Evolutionary conservation across 495 filamentous ascomycete genomes (phyloP).

Genomic region (Hypoxylon intermedium): DNA sequence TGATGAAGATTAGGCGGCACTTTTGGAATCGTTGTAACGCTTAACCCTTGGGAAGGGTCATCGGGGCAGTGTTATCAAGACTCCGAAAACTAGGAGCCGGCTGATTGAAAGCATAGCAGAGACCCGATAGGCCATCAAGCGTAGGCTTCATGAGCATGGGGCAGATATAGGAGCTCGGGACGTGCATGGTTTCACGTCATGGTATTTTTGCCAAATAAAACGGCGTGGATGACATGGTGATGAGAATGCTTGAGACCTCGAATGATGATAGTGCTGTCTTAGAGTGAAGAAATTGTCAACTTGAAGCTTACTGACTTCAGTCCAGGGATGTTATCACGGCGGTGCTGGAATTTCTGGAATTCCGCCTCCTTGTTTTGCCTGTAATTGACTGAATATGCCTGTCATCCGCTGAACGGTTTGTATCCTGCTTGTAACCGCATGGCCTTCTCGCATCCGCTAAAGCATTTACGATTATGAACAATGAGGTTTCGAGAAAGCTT

Average conservation of each 20-base stretch:
- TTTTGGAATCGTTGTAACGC: not conserved
- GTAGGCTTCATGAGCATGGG: not conserved
- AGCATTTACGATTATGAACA: too few species aligned
- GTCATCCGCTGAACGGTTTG: too few species aligned
- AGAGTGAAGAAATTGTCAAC: too few species aligned
- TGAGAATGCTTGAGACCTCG: not conserved
- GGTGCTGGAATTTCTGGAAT: too few species aligned
- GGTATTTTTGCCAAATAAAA: not conserved
- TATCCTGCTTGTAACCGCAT: too few species aligned
- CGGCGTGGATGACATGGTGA: not conserved
- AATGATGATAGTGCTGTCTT: not conserved
- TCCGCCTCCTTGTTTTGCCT: too few species aligned
- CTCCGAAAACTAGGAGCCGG: conserved; percentile 3
- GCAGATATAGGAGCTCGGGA: not conserved
- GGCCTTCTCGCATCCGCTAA: too few species aligned
- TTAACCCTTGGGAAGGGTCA: not conserved
- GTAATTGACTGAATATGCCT: too few species aligned
- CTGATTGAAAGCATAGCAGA: not conserved
- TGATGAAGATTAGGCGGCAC: not conserved
- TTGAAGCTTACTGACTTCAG: too few species aligned
- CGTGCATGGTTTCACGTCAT: not conserved
- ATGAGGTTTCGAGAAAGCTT: too few species aligned
- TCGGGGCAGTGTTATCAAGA: not conserved
- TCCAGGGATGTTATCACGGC: too few species aligned
- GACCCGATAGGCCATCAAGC: conserved; percentile 1